A percentile compares a stretch with the other conserved stretches of the same genome.
phyloP scores from a whole-genome alignment of 768 basidiomycete species.

The Suillus placidus region DNA sequence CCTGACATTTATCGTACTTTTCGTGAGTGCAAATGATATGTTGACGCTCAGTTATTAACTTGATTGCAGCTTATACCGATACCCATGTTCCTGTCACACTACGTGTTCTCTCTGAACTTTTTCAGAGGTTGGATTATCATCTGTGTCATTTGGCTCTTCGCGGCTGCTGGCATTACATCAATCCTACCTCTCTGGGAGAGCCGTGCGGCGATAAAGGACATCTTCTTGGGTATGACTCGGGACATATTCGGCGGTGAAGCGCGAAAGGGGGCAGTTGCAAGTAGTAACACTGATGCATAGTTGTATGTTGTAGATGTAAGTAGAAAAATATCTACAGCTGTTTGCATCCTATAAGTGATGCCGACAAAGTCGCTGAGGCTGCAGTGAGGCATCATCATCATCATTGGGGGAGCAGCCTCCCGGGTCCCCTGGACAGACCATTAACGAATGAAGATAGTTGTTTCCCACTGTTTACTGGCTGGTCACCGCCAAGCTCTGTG shows the following conservation, averaged over 20 bases:
- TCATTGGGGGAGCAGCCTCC: too few species aligned
- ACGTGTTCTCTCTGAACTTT: conserved; percentile 19
- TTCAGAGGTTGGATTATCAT: conserved; percentile 23
- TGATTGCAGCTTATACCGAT: conserved; percentile 19
- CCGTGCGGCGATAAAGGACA: conserved; percentile 16
- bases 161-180: conserved; percentile 20
- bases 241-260: conserved; percentile 9
- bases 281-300: background rate
- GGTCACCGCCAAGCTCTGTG: background rate
- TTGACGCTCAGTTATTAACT: background rate
- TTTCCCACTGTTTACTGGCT: background rate
- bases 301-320: background rate
- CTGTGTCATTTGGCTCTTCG: conserved; percentile 22
- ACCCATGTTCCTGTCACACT: conserved; percentile 23
- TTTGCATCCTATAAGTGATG: too few species aligned
- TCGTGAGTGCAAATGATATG: conserved; percentile 9
- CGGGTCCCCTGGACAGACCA: background rate
- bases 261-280: background rate
- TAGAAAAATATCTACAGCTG: too few species aligned
- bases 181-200: conserved; percentile 23
- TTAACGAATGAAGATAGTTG: background rate
- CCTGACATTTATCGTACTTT: conserved; percentile 20
- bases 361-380: too few species aligned
- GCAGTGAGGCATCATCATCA: too few species aligned
- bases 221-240: conserved; percentile 14